phyloP scores from a whole-genome alignment of 257 asterid genomes.

The Nicotiana undulata region DNA sequence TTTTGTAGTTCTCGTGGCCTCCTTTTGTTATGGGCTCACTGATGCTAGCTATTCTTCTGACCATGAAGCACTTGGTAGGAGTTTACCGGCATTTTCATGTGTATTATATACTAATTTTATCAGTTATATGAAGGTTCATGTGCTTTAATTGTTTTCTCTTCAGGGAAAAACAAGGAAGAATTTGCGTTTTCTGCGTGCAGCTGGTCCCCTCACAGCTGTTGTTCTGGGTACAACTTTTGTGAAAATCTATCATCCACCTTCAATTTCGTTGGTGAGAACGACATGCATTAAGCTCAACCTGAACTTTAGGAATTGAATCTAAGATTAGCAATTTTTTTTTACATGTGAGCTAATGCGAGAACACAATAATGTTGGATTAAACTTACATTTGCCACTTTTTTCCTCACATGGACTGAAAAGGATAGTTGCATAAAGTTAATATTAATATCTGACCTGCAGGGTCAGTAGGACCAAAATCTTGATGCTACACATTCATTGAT shows the following conservation, averaged over 20 bases:
- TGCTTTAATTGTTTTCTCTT: slow-evolving; percentile 19
- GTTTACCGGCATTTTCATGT: slow-evolving; percentile 7
- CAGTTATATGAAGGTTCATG: slow-evolving; percentile 9
- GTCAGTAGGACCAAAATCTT: neutral
- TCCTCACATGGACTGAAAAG: neutral
- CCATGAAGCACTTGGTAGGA: slow-evolving; percentile 87
- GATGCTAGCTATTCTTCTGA: slow-evolving; percentile 61
- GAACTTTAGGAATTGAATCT: slow-evolving; percentile 6
- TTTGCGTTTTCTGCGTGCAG: slow-evolving; percentile 73
- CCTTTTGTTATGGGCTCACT: slow-evolving; percentile 91
- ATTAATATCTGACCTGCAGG: neutral
- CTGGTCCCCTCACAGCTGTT: slow-evolving; percentile 98
- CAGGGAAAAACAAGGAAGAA: slow-evolving; percentile 74
- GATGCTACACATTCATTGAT: neutral
- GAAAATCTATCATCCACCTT: slow-evolving; percentile 62
- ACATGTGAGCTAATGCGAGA: neutral
- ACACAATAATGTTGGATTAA: neutral
- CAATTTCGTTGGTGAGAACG: slow-evolving; percentile 83
- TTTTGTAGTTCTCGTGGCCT: slow-evolving; percentile 76
- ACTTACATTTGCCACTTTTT: neutral
- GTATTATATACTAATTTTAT: slow-evolving; percentile 8
- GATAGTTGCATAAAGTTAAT: neutral
- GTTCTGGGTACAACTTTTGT: slow-evolving; percentile 75
- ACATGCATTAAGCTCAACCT: slow-evolving; percentile 17
- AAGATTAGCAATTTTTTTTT: neutral